A percentile compares a stretch with the other conserved stretches of the same genome.
These are phyloP conservation scores for Diaporthe sp. DNA, from an alignment of 2,329 filamentous ascomycete species.

Conservation along the genomic window DNA sequence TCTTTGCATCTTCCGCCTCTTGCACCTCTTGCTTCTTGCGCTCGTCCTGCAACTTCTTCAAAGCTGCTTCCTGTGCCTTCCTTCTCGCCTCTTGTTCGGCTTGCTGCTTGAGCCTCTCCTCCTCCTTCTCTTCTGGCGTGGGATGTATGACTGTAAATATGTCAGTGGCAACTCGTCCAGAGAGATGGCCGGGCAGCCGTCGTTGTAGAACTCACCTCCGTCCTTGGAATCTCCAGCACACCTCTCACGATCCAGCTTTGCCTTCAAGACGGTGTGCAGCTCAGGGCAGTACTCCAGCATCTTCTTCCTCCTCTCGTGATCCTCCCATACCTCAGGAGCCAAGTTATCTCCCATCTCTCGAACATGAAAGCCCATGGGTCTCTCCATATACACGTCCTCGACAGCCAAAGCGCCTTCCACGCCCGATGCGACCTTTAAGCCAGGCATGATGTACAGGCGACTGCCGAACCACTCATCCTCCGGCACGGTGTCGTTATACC, in stretches of 20 bases:
- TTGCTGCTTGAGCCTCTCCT: constrained; percentile 7
- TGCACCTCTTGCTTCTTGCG: constrained; percentile 31
- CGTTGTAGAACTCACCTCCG: constrained; percentile 27
- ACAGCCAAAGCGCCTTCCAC: constrained; percentile 47
- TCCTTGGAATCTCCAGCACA: constrained; percentile 40
- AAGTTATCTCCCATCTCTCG: constrained; percentile 63
- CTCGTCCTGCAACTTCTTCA: constrained; percentile 32
- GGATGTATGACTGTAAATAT: constrained; percentile 35
- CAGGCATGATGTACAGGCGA: constrained; percentile 64
- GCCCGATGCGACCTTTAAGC: constrained; percentile 59
- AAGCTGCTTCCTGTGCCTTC: constrained; percentile 17
- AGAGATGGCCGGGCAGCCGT: not conserved
- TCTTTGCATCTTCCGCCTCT: not conserved
- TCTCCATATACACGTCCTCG: constrained; percentile 44
- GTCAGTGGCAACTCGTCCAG: not conserved
- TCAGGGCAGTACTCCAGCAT: constrained; percentile 72
- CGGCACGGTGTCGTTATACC: constrained; percentile 59
- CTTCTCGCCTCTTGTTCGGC: constrained; percentile 31
- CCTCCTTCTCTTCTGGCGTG: constrained; percentile 22
- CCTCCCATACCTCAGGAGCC: constrained; percentile 64
- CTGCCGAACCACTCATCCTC: constrained; percentile 71
- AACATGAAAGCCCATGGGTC: constrained; percentile 71
- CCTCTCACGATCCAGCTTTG: constrained; percentile 48
- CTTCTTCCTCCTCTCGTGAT: constrained; percentile 60
- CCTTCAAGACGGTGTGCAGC: constrained; percentile 69